Conservation (phyloP, 2,329 filamentous ascomycete species). For the Aplosporella prunicola region DNA sequence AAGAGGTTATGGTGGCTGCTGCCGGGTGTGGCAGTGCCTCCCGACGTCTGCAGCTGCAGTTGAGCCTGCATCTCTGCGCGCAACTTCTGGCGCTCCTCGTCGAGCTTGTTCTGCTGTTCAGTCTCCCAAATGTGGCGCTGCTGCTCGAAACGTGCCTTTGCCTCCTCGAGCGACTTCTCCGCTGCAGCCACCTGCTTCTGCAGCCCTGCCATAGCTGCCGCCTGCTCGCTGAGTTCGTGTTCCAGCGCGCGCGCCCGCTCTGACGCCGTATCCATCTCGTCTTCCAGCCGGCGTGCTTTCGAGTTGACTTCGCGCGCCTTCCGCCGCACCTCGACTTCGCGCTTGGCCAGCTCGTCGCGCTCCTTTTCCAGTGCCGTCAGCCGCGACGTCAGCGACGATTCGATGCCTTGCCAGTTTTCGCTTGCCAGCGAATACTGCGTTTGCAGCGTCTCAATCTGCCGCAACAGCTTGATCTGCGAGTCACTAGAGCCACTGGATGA, state of each 20-base stretch:
- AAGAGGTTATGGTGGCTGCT: not conserved
- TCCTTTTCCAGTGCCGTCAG: slow-evolving; percentile 77
- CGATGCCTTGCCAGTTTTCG: slow-evolving; percentile 96
- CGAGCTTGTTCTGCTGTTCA: slow-evolving; percentile 48
- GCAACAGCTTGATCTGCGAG: slow-evolving; percentile 76
- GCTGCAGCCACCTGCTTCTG: slow-evolving; percentile 55
- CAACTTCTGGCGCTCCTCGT: slow-evolving; percentile 56
- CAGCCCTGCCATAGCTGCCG: slow-evolving; percentile 51
- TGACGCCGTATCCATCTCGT: slow-evolving; percentile 66
- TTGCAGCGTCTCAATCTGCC: slow-evolving; percentile 91
- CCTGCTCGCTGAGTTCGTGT: slow-evolving; percentile 52
- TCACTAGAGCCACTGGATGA: slow-evolving; percentile 75
- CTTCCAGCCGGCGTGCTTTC: slow-evolving; percentile 61
- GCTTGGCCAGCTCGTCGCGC: slow-evolving; percentile 71
- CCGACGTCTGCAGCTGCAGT: slow-evolving; percentile 11
- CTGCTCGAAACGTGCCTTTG: slow-evolving; percentile 46
- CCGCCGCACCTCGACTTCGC: slow-evolving; percentile 78
- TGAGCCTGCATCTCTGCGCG: slow-evolving; percentile 40
- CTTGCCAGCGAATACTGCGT: slow-evolving; percentile 90
- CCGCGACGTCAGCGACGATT: slow-evolving; percentile 71
- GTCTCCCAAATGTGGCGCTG: slow-evolving; percentile 51
- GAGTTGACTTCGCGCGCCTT: slow-evolving; percentile 78
- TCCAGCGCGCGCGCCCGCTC: slow-evolving; percentile 56
- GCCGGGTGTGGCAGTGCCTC: slow-evolving; percentile 9
- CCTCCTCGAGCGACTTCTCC: slow-evolving; percentile 53